These are phyloP conservation scores for Neonectria sp. DNA, from an alignment of 2,329 filamentous ascomycete species.

Conservation along the genomic window DNA sequence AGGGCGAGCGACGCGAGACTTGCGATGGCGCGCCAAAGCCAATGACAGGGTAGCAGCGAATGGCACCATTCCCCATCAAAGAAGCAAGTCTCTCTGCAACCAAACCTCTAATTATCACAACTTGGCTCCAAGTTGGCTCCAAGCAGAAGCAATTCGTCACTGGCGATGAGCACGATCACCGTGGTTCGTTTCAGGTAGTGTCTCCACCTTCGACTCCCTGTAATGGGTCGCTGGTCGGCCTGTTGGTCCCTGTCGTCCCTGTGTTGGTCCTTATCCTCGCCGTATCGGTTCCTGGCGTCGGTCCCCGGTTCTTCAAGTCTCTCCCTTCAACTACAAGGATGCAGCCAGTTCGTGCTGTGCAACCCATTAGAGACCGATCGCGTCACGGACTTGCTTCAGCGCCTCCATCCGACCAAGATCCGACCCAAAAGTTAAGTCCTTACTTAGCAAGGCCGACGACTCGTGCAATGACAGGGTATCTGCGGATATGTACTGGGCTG, in stretches of 20 bases:
- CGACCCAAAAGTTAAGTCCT: constrained; percentile 8
- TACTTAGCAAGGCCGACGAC: constrained; percentile 33
- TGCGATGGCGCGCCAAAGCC: constrained; percentile 11
- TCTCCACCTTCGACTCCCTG: constrained; percentile 29
- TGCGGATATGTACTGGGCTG: background rate
- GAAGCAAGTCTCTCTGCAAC: constrained; percentile 42
- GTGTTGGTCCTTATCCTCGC: background rate
- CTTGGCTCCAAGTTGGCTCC: constrained; percentile 8
- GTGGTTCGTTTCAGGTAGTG: constrained; percentile 46
- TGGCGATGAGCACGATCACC: constrained; percentile 34
- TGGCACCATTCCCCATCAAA: constrained; percentile 43
- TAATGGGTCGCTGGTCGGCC: background rate
- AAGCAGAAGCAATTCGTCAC: constrained; percentile 41
- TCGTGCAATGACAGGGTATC: constrained; percentile 30
- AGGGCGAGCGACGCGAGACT: constrained; percentile 16
- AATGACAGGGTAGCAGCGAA: constrained; percentile 29
- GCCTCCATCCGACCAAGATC: constrained; percentile 1
- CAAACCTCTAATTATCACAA: constrained; percentile 31
- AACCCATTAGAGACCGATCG: background rate
- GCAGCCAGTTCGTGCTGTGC: background rate
- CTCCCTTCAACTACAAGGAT: background rate
- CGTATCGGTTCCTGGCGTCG: no score
- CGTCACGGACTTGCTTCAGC: constrained; percentile 8
- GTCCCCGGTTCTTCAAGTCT: background rate
- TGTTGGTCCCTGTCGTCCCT: constrained; percentile 6